Evolutionary conservation across 2,329 filamentous ascomycete species (phyloP).

Genomic region (Monascus ruber): DNA sequence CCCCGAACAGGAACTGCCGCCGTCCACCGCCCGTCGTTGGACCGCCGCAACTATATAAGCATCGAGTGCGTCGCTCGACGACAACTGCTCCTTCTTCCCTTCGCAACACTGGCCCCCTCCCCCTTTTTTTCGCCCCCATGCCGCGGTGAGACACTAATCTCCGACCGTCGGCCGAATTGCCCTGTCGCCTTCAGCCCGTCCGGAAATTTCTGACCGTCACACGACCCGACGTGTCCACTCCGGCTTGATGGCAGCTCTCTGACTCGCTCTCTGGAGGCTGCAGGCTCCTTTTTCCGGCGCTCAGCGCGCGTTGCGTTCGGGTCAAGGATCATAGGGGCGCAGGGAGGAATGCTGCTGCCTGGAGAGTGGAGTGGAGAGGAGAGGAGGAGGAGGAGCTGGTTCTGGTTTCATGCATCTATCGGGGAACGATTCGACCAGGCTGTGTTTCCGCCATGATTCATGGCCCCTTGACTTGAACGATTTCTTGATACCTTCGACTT

Average conservation of each 20-base stretch:
- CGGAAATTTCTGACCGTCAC: slow-evolving; percentile 3
- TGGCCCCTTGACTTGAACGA: not conserved
- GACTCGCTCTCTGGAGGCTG: slow-evolving; percentile 2
- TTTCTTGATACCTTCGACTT: not conserved
- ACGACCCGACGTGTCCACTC: slow-evolving; percentile 4
- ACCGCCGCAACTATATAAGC: slow-evolving; percentile 2
- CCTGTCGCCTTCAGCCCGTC: slow-evolving; percentile 1
- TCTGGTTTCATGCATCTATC: slow-evolving; percentile 1
- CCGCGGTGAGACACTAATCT: slow-evolving; percentile 1
- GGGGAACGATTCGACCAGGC: slow-evolving; percentile 1
- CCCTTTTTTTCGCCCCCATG: slow-evolving; percentile 1
- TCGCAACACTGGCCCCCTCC: slow-evolving; percentile 1
- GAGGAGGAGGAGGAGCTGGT: slow-evolving; percentile 2
- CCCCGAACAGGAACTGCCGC: slow-evolving; percentile 2
- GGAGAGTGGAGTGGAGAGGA: not conserved
- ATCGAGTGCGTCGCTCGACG: slow-evolving; percentile 3
- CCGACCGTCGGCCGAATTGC: slow-evolving; percentile 1
- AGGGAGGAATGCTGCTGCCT: slow-evolving; percentile 3
- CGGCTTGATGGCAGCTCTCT: slow-evolving; percentile 2
- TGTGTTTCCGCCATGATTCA: not conserved
- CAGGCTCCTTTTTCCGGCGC: slow-evolving; percentile 1
- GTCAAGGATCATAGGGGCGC: slow-evolving; percentile 1
- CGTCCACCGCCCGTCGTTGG: slow-evolving; percentile 2
- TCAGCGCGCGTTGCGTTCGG: slow-evolving; percentile 1
- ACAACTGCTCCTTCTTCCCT: slow-evolving; percentile 3